Evolutionary conservation across 202 grass and related monocot genomes (phyloP).

Genomic region (Panicum virgatum): DNA sequence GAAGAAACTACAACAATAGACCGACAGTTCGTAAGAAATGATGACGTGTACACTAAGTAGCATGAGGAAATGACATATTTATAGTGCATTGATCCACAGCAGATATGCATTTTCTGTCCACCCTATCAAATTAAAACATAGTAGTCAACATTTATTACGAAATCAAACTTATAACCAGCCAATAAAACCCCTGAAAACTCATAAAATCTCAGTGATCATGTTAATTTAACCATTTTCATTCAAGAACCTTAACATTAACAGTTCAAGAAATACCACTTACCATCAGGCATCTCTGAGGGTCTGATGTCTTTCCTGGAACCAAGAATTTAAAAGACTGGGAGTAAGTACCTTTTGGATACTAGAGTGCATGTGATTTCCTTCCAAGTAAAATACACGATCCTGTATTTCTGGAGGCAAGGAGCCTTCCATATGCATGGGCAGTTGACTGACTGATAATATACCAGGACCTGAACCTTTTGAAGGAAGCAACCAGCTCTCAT

Average conservation of each 20-base stretch:
- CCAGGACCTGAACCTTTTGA: slow-evolving; percentile 50
- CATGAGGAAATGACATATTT: neutral
- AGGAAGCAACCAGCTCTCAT: slow-evolving; percentile 94
- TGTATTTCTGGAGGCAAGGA: slow-evolving; percentile 76
- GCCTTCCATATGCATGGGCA: slow-evolving; percentile 60
- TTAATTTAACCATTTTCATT: neutral
- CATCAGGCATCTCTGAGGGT: neutral
- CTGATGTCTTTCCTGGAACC: neutral
- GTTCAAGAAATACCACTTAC: neutral
- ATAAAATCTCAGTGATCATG: neutral
- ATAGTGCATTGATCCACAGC: neutral
- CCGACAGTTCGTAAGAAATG: neutral
- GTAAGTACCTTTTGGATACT: slow-evolving; percentile 82
- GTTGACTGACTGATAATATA: slow-evolving; percentile 71
- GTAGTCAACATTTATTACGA: neutral
- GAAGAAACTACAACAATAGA: neutral
- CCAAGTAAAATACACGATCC: slow-evolving; percentile 81
- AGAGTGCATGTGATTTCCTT: slow-evolving; percentile 91
- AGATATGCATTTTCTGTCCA: neutral
- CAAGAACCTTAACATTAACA: neutral
- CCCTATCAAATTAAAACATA: neutral
- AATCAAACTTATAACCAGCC: neutral
- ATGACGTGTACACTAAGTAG: neutral
- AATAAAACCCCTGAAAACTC: neutral
- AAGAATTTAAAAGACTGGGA: neutral